Conservation (phyloP, 31 red algal genomes). For the Bonnemaisonia californica region DNA sequence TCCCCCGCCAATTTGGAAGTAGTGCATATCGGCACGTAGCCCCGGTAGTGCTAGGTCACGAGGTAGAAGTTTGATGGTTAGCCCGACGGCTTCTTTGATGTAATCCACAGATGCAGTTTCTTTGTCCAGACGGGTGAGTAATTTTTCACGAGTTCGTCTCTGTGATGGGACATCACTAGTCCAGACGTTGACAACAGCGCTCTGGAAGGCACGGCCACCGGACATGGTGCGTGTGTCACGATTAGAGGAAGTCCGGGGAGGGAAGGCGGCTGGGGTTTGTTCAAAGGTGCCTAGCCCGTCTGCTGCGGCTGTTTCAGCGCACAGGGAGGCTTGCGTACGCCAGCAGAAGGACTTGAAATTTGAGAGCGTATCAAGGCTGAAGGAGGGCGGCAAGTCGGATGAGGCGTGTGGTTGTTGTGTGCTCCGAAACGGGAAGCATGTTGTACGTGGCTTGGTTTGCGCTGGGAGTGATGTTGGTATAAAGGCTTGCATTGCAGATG, state of each 20-base stretch:
- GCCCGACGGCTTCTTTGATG: slow-evolving; percentile 48
- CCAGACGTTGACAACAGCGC: slow-evolving; percentile 51
- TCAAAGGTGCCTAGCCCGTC: slow-evolving; percentile 69
- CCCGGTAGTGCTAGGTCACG: slow-evolving; percentile 25
- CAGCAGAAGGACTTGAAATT: slow-evolving; percentile 69
- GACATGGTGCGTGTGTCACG: slow-evolving; percentile 28
- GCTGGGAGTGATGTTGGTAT: too few relatives aligned
- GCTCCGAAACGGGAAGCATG: too few relatives aligned
- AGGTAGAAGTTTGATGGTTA: slow-evolving; percentile 55
- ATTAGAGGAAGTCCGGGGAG: not conserved
- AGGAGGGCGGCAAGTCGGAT: not conserved
- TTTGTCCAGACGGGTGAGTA: not conserved
- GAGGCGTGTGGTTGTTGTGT: too few relatives aligned
- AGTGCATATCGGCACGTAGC: slow-evolving; percentile 56
- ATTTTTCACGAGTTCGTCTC: not conserved
- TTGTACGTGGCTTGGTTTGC: too few relatives aligned
- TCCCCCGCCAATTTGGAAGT: slow-evolving; percentile 67
- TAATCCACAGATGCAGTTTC: not conserved
- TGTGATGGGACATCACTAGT: slow-evolving; percentile 1
- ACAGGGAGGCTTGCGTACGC: slow-evolving; percentile 48
- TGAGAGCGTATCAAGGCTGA: slow-evolving; percentile 56
- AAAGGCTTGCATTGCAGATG: too few relatives aligned
- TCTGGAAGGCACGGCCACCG: slow-evolving; percentile 53
- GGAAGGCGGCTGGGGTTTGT: slow-evolving; percentile 7
- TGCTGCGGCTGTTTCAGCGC: slow-evolving; percentile 21